These are phyloP conservation scores for Thinopyrum elongatum DNA, from an alignment of 176 grass and related monocot species.

Conservation along the genomic window DNA sequence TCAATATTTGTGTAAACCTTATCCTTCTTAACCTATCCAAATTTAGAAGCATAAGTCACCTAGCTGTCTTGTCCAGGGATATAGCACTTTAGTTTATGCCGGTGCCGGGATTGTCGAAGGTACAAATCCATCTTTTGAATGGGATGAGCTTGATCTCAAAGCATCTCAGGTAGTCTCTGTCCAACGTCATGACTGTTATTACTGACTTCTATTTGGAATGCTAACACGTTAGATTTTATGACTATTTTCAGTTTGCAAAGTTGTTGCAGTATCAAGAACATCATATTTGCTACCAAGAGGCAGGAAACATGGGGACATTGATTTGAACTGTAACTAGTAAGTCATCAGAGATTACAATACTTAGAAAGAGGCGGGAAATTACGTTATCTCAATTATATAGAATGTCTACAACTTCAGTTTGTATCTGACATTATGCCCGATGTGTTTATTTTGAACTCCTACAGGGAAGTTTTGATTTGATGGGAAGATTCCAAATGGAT, in stretches of 20 bases:
- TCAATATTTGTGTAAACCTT: neutral
- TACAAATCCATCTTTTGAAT: constrained; percentile 88
- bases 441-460: neutral
- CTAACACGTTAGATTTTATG: neutral
- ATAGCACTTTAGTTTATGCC: constrained; percentile 74
- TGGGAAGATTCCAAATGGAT: constrained; percentile 14
- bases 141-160: constrained; percentile 86
- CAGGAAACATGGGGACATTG: constrained; percentile 46
- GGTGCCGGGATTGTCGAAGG: constrained; percentile 92
- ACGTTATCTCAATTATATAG: neutral
- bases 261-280: constrained; percentile 63
- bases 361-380: neutral
- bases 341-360: constrained; percentile 17
- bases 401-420: neutral
- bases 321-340: constrained; percentile 49
- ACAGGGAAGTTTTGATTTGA: constrained; percentile 21
- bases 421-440: neutral
- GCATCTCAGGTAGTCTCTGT: constrained; percentile 63
- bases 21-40: neutral
- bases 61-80: constrained; percentile 43
- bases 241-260: constrained; percentile 68
- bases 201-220: neutral
- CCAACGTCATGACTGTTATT: neutral
- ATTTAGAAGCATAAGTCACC: neutral
- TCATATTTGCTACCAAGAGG: constrained; percentile 47